A percentile compares a stretch with the other conserved stretches of the same genome.
Evolutionary conservation across 2,329 filamentous ascomycete species (phyloP).

Genomic region (Pezicula radicicola): DNA sequence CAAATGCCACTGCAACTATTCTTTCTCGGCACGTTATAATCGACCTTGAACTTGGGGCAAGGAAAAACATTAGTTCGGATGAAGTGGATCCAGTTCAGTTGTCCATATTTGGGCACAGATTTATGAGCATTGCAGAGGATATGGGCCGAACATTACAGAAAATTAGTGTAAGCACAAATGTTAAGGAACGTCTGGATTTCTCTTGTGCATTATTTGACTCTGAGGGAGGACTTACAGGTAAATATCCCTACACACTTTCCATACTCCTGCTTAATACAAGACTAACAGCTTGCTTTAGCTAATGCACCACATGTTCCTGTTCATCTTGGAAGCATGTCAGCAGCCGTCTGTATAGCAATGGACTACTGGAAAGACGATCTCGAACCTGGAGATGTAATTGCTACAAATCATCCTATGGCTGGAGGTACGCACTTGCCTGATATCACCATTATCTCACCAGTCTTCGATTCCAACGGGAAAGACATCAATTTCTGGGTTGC

Average conservation of each 20-base stretch:
- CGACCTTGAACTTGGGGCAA: conserved; percentile 40
- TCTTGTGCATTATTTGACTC: conserved; percentile 77
- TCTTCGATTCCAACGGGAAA: conserved; percentile 53
- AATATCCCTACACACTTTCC: too few relatives aligned
- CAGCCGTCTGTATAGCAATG: conserved; percentile 61
- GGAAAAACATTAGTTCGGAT: conserved; percentile 33
- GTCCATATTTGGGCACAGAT: conserved; percentile 74
- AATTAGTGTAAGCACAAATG: conserved; percentile 73
- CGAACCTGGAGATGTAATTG: conserved; percentile 73
- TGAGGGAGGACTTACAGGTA: conserved; percentile 62
- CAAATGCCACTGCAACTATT: conserved; percentile 64
- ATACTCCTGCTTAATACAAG: too few relatives aligned
- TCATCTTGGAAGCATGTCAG: conserved; percentile 16
- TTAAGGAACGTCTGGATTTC: conserved; percentile 78
- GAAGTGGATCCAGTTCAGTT: conserved; percentile 72
- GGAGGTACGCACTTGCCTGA: conserved; percentile 83
- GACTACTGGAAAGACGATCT: conserved; percentile 74
- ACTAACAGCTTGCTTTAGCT: conserved; percentile 32
- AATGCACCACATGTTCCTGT: conserved; percentile 72
- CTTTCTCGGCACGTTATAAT: conserved; percentile 75
- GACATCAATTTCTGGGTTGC: conserved; percentile 83
- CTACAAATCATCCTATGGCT: conserved; percentile 71
- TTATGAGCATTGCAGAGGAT: conserved; percentile 82
- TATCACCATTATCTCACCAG: conserved; percentile 76
- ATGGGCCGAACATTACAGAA: conserved; percentile 77